A percentile compares a stretch with the other conserved stretches of the same genome.
These are phyloP conservation scores for Colletotrichum sp. DNA, from an alignment of 2,329 filamentous ascomycete genomes.

Conservation along the genomic window DNA sequence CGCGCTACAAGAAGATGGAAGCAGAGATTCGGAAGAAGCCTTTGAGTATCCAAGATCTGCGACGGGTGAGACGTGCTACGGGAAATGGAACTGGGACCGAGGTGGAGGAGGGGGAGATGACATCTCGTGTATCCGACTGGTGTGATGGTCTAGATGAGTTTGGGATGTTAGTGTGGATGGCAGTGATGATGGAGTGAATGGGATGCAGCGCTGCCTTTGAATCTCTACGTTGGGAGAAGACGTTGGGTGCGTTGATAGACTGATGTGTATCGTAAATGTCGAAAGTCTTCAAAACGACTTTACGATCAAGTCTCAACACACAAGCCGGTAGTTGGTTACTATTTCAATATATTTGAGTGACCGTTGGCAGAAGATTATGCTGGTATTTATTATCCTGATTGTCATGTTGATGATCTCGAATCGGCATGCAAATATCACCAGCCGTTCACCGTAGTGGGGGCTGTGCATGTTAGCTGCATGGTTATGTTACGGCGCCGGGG, in stretches of 20 bases:
- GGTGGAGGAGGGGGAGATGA: background rate
- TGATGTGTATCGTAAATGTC: background rate
- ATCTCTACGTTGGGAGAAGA: background rate
- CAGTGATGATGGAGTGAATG: slow-evolving; percentile 30
- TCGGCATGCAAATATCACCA: background rate
- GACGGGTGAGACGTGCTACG: background rate
- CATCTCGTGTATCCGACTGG: slow-evolving; percentile 26
- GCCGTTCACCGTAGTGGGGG: background rate
- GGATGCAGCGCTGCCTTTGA: background rate
- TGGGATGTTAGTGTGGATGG: slow-evolving; percentile 32
- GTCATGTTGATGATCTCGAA: background rate
- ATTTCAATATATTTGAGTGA: background rate
- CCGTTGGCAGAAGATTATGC: background rate
- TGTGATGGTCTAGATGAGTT: slow-evolving; percentile 30
- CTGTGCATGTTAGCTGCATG: background rate
- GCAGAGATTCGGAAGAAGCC: background rate
- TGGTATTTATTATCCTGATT: background rate
- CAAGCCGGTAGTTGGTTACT: background rate
- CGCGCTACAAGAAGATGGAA: background rate
- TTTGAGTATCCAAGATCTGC: background rate
- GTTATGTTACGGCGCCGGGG: background rate
- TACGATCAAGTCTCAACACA: background rate
- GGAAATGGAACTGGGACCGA: background rate
- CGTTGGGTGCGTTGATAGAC: background rate
- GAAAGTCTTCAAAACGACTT: background rate